Evolutionary conservation across 345 rosid genomes (phyloP).

Genomic region (Eucalyptus globulus): DNA sequence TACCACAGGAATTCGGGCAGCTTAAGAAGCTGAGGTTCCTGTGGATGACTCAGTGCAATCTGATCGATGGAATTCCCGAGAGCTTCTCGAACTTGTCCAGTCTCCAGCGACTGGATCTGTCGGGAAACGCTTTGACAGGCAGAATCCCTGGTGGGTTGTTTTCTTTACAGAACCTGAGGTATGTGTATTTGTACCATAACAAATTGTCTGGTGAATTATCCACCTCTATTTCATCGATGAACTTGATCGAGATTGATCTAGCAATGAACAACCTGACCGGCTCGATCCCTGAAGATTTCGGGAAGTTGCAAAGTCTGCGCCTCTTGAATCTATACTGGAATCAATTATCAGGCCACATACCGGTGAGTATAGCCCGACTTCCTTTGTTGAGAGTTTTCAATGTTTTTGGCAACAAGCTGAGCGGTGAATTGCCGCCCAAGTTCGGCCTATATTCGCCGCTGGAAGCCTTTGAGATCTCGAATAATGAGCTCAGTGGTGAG

Average conservation of each 20-base stretch:
- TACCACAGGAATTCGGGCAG: slow-evolving; percentile 55
- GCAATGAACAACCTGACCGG: slow-evolving; percentile 46
- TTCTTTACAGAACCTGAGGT: slow-evolving; percentile 28
- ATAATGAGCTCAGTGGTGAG: slow-evolving; percentile 50
- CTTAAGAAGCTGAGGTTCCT: slow-evolving; percentile 35
- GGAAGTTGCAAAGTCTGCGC: slow-evolving; percentile 36
- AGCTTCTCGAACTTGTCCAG: slow-evolving; percentile 24
- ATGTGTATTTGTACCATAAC: slow-evolving; percentile 33
- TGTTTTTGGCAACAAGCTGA: slow-evolving; percentile 46
- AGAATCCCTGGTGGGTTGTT: slow-evolving; percentile 35
- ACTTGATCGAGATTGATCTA: slow-evolving; percentile 41
- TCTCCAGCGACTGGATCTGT: slow-evolving; percentile 39
- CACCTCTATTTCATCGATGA: slow-evolving; percentile 15
- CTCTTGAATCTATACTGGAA: slow-evolving; percentile 25
- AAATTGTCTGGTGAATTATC: slow-evolving; percentile 51
- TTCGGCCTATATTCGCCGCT: slow-evolving; percentile 57
- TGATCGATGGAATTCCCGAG: slow-evolving; percentile 58
- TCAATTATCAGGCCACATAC: slow-evolving; percentile 51
- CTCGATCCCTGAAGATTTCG: slow-evolving; percentile 44
- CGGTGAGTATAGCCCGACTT: slow-evolving; percentile 36
- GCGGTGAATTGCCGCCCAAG: slow-evolving; percentile 59
- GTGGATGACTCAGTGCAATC: slow-evolving; percentile 33
- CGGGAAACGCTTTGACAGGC: slow-evolving; percentile 40
- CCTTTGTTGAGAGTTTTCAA: slow-evolving; percentile 18
- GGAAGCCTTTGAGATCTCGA: slow-evolving; percentile 45